Conservation (phyloP, 2,329 filamentous ascomycete species). For the Purpureocillium takamizusanense region DNA sequence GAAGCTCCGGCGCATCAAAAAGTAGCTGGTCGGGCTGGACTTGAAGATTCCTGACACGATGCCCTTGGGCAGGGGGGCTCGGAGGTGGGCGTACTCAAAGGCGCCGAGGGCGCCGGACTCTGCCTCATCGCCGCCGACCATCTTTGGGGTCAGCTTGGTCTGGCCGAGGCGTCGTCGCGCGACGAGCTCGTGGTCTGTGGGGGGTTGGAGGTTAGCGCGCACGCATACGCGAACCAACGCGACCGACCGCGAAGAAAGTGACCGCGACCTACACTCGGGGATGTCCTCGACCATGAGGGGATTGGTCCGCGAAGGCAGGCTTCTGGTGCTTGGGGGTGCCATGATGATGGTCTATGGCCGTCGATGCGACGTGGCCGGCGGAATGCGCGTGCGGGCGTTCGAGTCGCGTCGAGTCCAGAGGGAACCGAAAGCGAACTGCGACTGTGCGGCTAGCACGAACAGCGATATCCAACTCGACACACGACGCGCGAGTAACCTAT, state of each 20-base stretch:
- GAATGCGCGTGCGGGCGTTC: no score
- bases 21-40: constrained; percentile 84
- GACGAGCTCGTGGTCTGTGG: constrained; percentile 62
- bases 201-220: constrained; percentile 16
- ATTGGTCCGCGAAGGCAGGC: constrained; percentile 54
- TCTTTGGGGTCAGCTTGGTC: constrained; percentile 80
- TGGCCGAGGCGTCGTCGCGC: constrained; percentile 82
- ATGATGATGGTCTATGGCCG: constrained; percentile 23
- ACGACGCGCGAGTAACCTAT: background rate
- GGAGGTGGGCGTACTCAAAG: constrained; percentile 94
- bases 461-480: constrained; percentile 3
- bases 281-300: constrained; percentile 56
- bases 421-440: no score
- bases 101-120: constrained; percentile 67
- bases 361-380: no score
- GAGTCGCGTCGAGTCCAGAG: no score
- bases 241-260: constrained; percentile 2
- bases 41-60: constrained; percentile 91
- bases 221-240: background rate
- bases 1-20: constrained; percentile 84
- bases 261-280: constrained; percentile 45
- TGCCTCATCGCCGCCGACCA: constrained; percentile 64
- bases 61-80: constrained; percentile 85
- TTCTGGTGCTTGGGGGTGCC: constrained; percentile 26
- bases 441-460: background rate